Base-by-base conservation (phyloP, 169 alveolate species). In the Babesia bigemina region DNA sequence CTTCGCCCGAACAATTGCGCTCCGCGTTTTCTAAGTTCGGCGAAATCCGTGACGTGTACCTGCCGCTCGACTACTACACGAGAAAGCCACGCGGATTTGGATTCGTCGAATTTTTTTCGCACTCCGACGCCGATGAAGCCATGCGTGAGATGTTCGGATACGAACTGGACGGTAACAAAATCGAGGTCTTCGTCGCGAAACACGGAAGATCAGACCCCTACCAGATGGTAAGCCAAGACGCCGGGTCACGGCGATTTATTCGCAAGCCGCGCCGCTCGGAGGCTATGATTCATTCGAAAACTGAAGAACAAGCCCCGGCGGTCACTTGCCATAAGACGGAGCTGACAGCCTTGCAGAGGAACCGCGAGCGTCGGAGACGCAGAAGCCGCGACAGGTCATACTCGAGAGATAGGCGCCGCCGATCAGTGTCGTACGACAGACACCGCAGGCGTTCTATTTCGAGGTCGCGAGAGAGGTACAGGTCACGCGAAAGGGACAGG, bases 51-150 rank as follows among this genome's bases (percentile, higher is more conserved):
- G 98, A 95, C 71, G 98, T 95, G 26, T 95, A 95, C 70, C 79
- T 95, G 45, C 98, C 98, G 22, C 89, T 93, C 45, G 98, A 95
- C 61, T 95, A 91, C 81, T 93, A 95, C 81, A 90, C 95, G 29
- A 86, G 86, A 69, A 90, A 87, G 72, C 98, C 98, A 3, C 85
- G 98, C 48, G 97, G 97, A 12, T 93, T 94, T 70, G 96, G 97
- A 17, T 93, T 94, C 63, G 97, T 93, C 11, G 97, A 94, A 84
- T 93, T 91, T 66, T 79, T 78, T 62, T 84, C 77, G 39, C 85
- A 86, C 33, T 83, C 75, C 33, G 97, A 94, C 73, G 96, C 97
- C 21, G 93, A 86, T 42, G 86, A 78, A 56, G 97, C 97, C 52
- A 48, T 91, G 77, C 78, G 87, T 45, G 91, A 81, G 62, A 91